These are phyloP conservation scores for Cicer bijugum DNA, from an alignment of 306 rosid species.

Conservation along the genomic window DNA sequence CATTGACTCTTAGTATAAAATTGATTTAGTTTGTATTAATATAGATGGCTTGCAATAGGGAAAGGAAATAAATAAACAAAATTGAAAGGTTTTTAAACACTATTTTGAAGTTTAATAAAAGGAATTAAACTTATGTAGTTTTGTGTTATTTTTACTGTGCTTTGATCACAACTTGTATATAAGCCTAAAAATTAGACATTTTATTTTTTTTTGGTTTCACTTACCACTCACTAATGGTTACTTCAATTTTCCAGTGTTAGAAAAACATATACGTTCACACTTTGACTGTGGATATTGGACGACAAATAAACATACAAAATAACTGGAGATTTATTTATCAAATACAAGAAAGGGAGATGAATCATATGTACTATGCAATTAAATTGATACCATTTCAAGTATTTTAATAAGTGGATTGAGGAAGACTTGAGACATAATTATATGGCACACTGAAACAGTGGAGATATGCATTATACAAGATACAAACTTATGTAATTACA, in stretches of 20 bases:
- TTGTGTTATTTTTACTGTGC: not conserved
- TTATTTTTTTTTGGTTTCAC: not conserved
- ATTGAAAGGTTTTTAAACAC: not conserved
- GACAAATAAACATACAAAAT: too few relatives aligned
- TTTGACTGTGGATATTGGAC: too few relatives aligned
- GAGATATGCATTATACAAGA: conserved; percentile 45
- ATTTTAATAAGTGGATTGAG: not conserved
- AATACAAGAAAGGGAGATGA: too few relatives aligned
- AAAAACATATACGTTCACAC: not conserved
- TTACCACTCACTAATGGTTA: not conserved
- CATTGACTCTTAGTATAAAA: not conserved
- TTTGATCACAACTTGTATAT: not conserved
- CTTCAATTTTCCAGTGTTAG: not conserved
- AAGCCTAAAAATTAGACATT: too few relatives aligned
- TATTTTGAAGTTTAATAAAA: not conserved
- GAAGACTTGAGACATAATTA: not conserved
- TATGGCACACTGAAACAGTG: conserved; percentile 42
- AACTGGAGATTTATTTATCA: too few relatives aligned
- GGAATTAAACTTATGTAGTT: not conserved
- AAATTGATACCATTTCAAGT: not conserved
- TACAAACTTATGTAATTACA: conserved; percentile 52
- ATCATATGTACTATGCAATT: too few relatives aligned
- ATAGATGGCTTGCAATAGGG: not conserved
- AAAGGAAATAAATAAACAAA: not conserved
- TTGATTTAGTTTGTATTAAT: conserved; percentile 10